These are phyloP conservation scores for Heliamphora pulchella DNA, from an alignment of 179 eudicot genomes.

Conservation along the genomic window DNA sequence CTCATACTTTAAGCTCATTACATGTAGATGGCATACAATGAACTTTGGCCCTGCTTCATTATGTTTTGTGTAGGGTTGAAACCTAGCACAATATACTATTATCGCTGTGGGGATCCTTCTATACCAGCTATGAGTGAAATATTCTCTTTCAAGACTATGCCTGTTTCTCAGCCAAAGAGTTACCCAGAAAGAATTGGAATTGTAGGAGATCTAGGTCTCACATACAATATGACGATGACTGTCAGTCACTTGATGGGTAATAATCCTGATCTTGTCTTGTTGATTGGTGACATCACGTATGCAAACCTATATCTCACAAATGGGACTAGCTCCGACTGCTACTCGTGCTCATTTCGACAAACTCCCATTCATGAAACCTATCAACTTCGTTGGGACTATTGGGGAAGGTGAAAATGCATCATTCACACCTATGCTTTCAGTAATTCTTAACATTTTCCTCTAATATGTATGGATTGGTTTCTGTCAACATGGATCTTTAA, in stretches of 20 bases:
- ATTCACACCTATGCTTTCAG: constrained; percentile 8
- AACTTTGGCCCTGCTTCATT: background rate
- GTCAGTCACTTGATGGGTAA: constrained; percentile 59
- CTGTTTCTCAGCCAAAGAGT: constrained; percentile 46
- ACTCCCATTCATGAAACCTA: constrained; percentile 94
- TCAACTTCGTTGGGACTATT: constrained; percentile 98
- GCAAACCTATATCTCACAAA: constrained; percentile 86
- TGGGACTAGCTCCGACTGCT: constrained; percentile 93
- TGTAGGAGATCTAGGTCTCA: constrained; percentile 88
- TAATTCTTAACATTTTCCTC: background rate
- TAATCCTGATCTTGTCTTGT: constrained; percentile 73
- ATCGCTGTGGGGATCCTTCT: constrained; percentile 86
- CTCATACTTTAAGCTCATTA: background rate
- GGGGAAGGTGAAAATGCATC: constrained; percentile 64
- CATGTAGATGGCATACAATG: background rate
- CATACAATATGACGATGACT: constrained; percentile 72
- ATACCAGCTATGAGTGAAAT: constrained; percentile 56
- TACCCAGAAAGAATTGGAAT: constrained; percentile 69
- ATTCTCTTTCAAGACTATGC: constrained; percentile 76
- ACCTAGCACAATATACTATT: constrained; percentile 64
- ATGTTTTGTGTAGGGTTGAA: constrained; percentile 44
- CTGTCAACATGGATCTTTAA: background rate
- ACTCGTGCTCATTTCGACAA: constrained; percentile 69
- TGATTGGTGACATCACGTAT: constrained; percentile 84
- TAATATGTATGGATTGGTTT: constrained; percentile 8